Conservation (phyloP, 805 yeast species). For the Maudiozyma pseudohumilis region DNA sequence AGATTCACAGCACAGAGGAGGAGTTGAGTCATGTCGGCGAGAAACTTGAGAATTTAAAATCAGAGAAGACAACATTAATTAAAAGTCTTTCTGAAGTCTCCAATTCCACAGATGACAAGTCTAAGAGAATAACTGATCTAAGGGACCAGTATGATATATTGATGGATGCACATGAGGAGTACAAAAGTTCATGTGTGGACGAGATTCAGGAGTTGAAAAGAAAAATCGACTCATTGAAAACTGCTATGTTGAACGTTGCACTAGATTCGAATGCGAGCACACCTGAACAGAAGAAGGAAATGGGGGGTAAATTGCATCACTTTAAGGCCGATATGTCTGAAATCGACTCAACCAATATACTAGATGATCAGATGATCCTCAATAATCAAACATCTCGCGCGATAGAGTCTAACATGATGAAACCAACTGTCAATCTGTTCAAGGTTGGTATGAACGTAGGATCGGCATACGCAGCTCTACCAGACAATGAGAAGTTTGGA, state of each 20-base stretch:
- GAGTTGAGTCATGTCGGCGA: slow-evolving; percentile 6
- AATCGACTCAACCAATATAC: neutral
- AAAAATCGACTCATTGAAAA: slow-evolving; percentile 1
- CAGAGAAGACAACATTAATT: neutral
- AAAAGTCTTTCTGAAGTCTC: neutral
- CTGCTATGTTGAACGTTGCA: no score
- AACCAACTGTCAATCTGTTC: slow-evolving; percentile 15
- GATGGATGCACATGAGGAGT: slow-evolving; percentile 18
- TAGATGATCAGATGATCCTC: neutral
- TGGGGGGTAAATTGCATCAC: neutral
- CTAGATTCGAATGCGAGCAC: no score
- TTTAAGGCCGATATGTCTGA: slow-evolving; percentile 1
- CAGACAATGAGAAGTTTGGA: slow-evolving; percentile 5
- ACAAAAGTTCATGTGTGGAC: slow-evolving; percentile 15
- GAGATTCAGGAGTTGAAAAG: slow-evolving; percentile 13
- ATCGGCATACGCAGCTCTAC: slow-evolving; percentile 12
- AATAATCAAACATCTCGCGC: slow-evolving; percentile 1
- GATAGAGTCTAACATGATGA: slow-evolving; percentile 9
- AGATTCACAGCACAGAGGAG: slow-evolving; percentile 45
- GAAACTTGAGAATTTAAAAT: slow-evolving; percentile 1
- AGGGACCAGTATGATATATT: slow-evolving; percentile 13
- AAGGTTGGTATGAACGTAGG: slow-evolving; percentile 11
- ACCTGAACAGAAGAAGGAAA: no score
- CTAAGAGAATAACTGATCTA: neutral
- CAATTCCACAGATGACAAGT: neutral